A percentile compares a stretch with the other conserved stretches of the same genome.
Conservation (phyloP, 805 yeast genomes). For the Zygotorulaspora sp. region DNA sequence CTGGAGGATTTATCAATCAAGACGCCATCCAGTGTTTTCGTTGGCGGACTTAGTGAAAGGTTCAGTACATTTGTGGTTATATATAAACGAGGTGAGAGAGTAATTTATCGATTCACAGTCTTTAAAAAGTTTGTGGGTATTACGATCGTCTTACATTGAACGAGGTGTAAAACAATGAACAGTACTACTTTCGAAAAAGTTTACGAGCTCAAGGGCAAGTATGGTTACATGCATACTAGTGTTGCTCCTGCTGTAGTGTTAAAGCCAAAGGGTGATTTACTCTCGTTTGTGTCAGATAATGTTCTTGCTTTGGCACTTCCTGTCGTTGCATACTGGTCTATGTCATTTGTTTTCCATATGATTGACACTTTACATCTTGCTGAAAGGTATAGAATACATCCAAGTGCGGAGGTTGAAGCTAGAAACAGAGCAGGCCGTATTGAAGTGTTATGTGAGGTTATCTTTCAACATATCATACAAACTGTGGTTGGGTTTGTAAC, state of each 20-base stretch:
- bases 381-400: constrained; percentile 84
- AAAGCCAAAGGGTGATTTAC: constrained; percentile 40
- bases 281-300: constrained; percentile 67
- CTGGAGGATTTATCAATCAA: too few species aligned
- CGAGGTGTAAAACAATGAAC: constrained; percentile 10
- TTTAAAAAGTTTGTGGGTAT: too few species aligned
- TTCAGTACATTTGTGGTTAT: not conserved
- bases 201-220: constrained; percentile 16
- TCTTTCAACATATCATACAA: constrained; percentile 82
- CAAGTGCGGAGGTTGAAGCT: constrained; percentile 73
- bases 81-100: constrained; percentile 5
- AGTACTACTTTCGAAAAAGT: constrained; percentile 10
- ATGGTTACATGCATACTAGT: constrained; percentile 22
- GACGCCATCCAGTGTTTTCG: too few species aligned
- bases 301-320: constrained; percentile 70
- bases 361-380: constrained; percentile 72
- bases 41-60: not conserved
- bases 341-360: constrained; percentile 67
- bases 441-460: constrained; percentile 76
- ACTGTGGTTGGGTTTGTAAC: constrained; percentile 60
- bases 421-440: constrained; percentile 69
- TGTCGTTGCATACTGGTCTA: constrained; percentile 76
- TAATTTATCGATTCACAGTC: constrained; percentile 1
- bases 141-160: not conserved
- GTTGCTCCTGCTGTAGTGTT: constrained; percentile 31